Evolutionary conservation across 164 flowering plant genomes (phyloP).

Genomic region (Dillenia turbinata): DNA sequence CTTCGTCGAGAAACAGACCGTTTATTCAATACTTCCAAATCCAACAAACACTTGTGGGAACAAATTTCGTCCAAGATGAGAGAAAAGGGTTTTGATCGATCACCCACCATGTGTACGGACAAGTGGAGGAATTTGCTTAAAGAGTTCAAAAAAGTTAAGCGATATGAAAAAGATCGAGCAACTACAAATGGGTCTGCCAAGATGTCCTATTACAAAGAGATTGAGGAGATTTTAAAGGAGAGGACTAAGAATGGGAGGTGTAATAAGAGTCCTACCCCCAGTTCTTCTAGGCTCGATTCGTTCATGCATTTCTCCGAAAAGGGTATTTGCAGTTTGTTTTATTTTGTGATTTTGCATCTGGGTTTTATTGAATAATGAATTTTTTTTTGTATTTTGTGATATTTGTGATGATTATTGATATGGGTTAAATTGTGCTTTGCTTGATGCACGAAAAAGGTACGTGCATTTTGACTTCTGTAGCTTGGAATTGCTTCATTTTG

Average conservation of each 20-base stretch:
- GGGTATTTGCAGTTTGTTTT: conserved; percentile 29
- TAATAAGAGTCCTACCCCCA: conserved; percentile 39
- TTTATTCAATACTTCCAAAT: conserved; percentile 79
- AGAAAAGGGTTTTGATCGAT: conserved; percentile 79
- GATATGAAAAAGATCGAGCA: conserved; percentile 38
- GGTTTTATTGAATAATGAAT: not conserved
- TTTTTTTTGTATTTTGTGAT: not conserved
- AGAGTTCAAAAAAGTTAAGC: conserved; percentile 86
- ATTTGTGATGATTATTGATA: not conserved
- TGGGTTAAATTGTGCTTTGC: too few species aligned
- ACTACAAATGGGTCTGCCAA: conserved; percentile 46
- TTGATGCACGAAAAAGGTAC: not conserved
- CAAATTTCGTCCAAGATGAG: conserved; percentile 87
- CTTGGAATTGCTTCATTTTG: too few species aligned
- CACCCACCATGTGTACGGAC: conserved; percentile 92
- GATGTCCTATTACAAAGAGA: conserved; percentile 81
- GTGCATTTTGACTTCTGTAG: not conserved
- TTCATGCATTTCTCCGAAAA: conserved; percentile 79
- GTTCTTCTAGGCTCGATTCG: conserved; percentile 57
- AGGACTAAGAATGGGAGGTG: conserved; percentile 43
- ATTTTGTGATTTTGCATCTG: not conserved
- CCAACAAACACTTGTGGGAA: conserved; percentile 92
- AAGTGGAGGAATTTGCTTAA: conserved; percentile 94
- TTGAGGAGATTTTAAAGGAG: conserved; percentile 73
- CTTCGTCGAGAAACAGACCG: conserved; percentile 69